Evolutionary conservation across 2,329 filamentous ascomycete genomes (phyloP).

Genomic region (Ophiostoma piceae): DNA sequence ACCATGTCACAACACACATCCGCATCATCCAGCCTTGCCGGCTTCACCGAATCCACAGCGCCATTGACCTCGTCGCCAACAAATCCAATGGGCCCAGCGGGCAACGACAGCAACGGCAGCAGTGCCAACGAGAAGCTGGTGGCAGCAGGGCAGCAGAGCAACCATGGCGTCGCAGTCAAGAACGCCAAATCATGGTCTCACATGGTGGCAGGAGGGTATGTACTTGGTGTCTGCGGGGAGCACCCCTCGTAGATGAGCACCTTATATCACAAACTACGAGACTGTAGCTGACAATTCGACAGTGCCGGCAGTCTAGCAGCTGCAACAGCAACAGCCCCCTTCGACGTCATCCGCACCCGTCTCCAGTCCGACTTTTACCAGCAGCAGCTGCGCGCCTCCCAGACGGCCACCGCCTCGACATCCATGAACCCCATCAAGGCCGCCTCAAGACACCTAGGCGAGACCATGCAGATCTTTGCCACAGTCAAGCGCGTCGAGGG

Average conservation of each 20-base stretch:
- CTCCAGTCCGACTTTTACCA: slow-evolving; percentile 95
- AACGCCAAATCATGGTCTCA: slow-evolving; percentile 79
- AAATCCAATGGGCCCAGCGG: neutral
- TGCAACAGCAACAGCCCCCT: slow-evolving; percentile 84
- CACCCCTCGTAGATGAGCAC: no score
- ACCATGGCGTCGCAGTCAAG: slow-evolving; percentile 33
- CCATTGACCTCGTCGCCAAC: slow-evolving; percentile 6
- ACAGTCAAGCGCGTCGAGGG: slow-evolving; percentile 78
- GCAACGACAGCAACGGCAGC: neutral
- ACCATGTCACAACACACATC: slow-evolving; percentile 25
- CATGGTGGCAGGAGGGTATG: slow-evolving; percentile 83
- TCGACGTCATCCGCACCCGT: slow-evolving; percentile 90
- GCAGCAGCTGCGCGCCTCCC: slow-evolving; percentile 65
- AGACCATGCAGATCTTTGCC: slow-evolving; percentile 80
- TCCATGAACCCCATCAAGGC: slow-evolving; percentile 57
- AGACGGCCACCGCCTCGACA: slow-evolving; percentile 42
- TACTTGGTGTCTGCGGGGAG: neutral
- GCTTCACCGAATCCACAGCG: slow-evolving; percentile 19
- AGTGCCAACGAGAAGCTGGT: slow-evolving; percentile 3
- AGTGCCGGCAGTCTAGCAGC: slow-evolving; percentile 88
- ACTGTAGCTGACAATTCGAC: slow-evolving; percentile 8
- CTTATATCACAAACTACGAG: neutral
- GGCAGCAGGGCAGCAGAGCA: neutral
- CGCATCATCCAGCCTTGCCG: slow-evolving; percentile 17
- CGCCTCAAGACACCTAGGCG: slow-evolving; percentile 67